These are phyloP conservation scores for Aphanomyces astaci DNA, from an alignment of 352 stramenopile species.

Conservation along the genomic window DNA sequence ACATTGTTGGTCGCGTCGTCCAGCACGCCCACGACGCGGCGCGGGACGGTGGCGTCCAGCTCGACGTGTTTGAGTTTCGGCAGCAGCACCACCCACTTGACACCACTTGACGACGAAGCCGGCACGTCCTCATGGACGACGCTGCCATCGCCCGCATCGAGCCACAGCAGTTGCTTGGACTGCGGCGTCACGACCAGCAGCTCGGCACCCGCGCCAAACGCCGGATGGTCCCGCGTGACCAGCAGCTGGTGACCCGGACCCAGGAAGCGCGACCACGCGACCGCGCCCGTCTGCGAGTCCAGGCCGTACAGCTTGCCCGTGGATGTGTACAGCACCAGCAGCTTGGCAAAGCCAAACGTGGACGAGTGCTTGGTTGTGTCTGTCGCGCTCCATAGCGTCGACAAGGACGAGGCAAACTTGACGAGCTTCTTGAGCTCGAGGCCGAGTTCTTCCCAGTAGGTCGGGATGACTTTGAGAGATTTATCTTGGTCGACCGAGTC, in stretches of 20 bases:
- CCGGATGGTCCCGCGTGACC: slow-evolving; percentile 70
- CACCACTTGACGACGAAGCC: slow-evolving; percentile 23
- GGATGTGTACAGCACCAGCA: slow-evolving; percentile 59
- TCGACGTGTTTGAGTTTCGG: slow-evolving; percentile 68
- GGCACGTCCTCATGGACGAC: slow-evolving; percentile 31
- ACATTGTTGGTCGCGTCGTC: slow-evolving; percentile 42
- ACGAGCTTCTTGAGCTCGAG: slow-evolving; percentile 48
- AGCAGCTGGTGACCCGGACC: slow-evolving; percentile 62
- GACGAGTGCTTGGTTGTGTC: slow-evolving; percentile 25
- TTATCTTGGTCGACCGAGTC: slow-evolving; percentile 66
- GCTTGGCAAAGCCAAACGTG: slow-evolving; percentile 77
- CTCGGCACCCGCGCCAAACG: slow-evolving; percentile 58
- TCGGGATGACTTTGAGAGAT: slow-evolving; percentile 56
- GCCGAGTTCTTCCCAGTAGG: slow-evolving; percentile 58
- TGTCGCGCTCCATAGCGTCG: slow-evolving; percentile 26
- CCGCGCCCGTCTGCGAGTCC: slow-evolving; percentile 56
- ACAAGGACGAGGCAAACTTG: slow-evolving; percentile 46
- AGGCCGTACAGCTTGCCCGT: slow-evolving; percentile 77
- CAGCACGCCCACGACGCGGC: slow-evolving; percentile 55
- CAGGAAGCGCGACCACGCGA: slow-evolving; percentile 65
- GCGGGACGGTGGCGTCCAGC: slow-evolving; percentile 45
- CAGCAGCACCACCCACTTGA: slow-evolving; percentile 59
- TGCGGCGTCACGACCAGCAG: slow-evolving; percentile 53
- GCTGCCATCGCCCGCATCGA: slow-evolving; percentile 59
- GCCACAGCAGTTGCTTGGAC: slow-evolving; percentile 49